Evolutionary conservation across 768 basidiomycete species (phyloP), one percentile per base, ranked within the genome.

Genomic region (Mycena floridula): DNA sequence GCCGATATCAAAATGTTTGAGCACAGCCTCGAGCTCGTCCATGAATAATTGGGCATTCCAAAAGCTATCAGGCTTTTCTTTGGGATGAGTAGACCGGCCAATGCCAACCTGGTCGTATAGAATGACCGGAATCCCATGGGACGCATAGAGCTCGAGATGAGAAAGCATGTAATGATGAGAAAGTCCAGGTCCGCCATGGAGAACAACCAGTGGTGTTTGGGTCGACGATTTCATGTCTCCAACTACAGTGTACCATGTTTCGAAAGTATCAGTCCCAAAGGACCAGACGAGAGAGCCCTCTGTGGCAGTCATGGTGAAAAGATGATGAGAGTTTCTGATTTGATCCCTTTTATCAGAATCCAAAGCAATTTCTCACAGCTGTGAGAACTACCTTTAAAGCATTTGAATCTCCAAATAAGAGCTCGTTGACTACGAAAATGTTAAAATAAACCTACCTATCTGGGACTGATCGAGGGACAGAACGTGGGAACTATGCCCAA

Each of bases 41-140:
- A 69, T 53, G 57, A 71, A 74, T 12, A 74, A 62, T 9, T 65
- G 58, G 16, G 61, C 47, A 0, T 64, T 67, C 69, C 66, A 73
- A 53, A 73, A 72, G 27, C 59, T 57, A 7, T 49, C 52, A 3
- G 53, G 48, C 37, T 62, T 65, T 46, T 61, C 56, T 3, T 51
- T 62, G 2, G 61, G 60, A 40, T 67, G 70, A 13, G 70, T 68
- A 9, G 69, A 71, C 36, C 52, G 47, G 8, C 67, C 69, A 49
- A 52, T 65, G 15, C 72, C 72, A 30, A 73, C 49, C 54, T 72
- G 69, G 42, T 73, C 72, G 45, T 74, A 73, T 54, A 74, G 60
- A 28, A 73, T 44, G 43, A 73, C 58, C 0, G 68, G 67, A 24
- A 35, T 35, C 13, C 32, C 18, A 18, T 8, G n/a, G 9, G 38